Evolutionary conservation across 1,139 yeast genomes (phyloP).

Genomic region (Meyerozyma athensensis): DNA sequence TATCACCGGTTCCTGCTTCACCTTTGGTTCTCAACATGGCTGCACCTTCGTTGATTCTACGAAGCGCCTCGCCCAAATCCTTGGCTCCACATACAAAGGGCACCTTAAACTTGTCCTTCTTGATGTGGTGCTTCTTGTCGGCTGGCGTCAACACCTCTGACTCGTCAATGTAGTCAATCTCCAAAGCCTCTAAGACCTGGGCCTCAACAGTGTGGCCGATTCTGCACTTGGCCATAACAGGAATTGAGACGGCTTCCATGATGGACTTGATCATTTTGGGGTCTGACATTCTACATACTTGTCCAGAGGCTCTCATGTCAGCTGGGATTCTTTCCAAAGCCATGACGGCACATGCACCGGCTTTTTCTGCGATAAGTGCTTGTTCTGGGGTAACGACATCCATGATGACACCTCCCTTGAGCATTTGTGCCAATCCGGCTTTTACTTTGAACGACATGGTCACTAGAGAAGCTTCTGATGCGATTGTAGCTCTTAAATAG

Average conservation of each 20-base stretch:
- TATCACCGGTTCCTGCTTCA: constrained; percentile 88
- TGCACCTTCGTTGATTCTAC: constrained; percentile 81
- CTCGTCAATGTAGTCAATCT: constrained; percentile 79
- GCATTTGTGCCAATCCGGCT: constrained; percentile 85
- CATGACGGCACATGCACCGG: constrained; percentile 92
- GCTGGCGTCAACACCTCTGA: constrained; percentile 84
- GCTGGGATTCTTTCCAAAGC: constrained; percentile 86
- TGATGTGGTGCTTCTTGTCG: constrained; percentile 63
- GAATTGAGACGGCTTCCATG: constrained; percentile 67
- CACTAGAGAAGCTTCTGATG: neutral
- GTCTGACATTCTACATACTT: constrained; percentile 85
- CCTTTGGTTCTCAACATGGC: constrained; percentile 89
- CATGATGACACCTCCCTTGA: constrained; percentile 61
- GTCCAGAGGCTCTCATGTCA: constrained; percentile 78
- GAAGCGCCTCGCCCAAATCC: constrained; percentile 78
- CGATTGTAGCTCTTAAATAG: neutral
- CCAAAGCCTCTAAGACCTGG: constrained; percentile 68
- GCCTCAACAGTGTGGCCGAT: constrained; percentile 87
- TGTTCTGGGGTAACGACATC: constrained; percentile 52
- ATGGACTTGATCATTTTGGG: constrained; percentile 76
- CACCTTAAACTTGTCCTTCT: constrained; percentile 57
- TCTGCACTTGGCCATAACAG: constrained; percentile 87
- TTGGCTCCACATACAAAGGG: constrained; percentile 89
- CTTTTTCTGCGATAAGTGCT: constrained; percentile 65
- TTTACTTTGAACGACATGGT: constrained; percentile 59